These are phyloP conservation scores for Gossypium stocksii DNA, from an alignment of 345 rosid species.

Conservation along the genomic window DNA sequence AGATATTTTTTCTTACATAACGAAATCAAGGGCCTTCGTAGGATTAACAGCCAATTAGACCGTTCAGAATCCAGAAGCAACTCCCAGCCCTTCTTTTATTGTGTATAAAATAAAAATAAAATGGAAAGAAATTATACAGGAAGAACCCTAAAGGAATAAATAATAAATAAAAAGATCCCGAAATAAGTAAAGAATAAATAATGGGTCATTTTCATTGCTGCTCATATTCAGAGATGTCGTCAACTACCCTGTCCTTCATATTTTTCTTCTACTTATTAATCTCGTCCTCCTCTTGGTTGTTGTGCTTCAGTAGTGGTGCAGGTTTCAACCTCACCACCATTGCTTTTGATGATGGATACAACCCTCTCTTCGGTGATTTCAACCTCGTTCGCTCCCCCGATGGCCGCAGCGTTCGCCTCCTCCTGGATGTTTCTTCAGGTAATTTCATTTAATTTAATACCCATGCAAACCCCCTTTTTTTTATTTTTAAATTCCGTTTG, in stretches of 20 bases:
- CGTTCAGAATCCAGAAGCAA: not conserved
- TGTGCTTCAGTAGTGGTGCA: conserved; percentile 1
- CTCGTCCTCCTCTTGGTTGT: not conserved
- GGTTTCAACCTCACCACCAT: conserved; percentile 48
- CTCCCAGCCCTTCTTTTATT: not conserved
- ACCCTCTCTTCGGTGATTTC: conserved; percentile 76
- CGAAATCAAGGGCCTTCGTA: not conserved
- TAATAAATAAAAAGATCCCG: too few relatives aligned
- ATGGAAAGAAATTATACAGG: not conserved
- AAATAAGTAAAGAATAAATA: not conserved
- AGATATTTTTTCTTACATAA: too few relatives aligned
- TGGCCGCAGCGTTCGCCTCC: conserved; percentile 71
- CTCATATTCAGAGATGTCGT: not conserved
- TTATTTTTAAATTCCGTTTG: not conserved
- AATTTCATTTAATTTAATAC: not conserved
- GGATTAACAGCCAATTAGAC: not conserved
- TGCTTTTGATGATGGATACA: conserved; percentile 73
- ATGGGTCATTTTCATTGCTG: not conserved
- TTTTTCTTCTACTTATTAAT: not conserved
- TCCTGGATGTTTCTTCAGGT: conserved; percentile 82
- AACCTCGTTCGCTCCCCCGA: conserved; percentile 79
- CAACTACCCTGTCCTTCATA: not conserved
- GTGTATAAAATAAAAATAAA: not conserved
- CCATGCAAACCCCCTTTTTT: not conserved
- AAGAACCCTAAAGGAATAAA: not conserved